A percentile compares a stretch with the other conserved stretches of the same genome.
These are phyloP conservation scores for Leccinum truebloodii DNA, from an alignment of 768 basidiomycete species.

Conservation along the genomic window DNA sequence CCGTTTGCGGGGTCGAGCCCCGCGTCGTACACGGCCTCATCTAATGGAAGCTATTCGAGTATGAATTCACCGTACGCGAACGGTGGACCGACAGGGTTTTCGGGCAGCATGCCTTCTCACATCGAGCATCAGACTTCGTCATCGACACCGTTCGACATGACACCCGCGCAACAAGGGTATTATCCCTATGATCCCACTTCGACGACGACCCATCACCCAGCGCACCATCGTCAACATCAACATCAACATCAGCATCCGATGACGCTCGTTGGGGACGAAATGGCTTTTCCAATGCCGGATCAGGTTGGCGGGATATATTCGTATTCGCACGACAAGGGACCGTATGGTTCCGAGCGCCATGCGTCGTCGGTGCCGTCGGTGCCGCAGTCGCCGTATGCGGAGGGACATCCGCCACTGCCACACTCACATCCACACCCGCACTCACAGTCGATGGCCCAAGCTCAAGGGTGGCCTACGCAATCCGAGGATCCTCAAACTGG, in stretches of 20 bases:
- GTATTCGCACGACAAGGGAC: conserved; percentile 25
- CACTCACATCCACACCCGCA: not conserved
- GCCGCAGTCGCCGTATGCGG: conserved; percentile 22
- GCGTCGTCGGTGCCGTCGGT: conserved; percentile 18
- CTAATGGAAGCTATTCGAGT: conserved; percentile 26
- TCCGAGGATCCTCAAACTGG: not conserved
- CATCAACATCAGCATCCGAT: conserved; percentile 12
- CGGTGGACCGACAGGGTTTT: conserved; percentile 15
- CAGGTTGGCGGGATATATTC: conserved; percentile 13
- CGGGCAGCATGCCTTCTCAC: conserved; percentile 14
- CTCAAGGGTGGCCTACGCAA: not conserved
- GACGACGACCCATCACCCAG: not conserved
- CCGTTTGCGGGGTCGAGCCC: conserved; percentile 25
- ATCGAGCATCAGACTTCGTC: conserved; percentile 16
- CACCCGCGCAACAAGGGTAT: conserved; percentile 19
- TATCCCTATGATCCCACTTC: conserved; percentile 25
- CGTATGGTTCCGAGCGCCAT: conserved; percentile 28
- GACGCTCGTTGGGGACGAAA: conserved; percentile 23
- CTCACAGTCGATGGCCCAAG: not conserved
- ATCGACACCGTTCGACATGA: conserved; percentile 21
- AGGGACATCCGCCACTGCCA: not conserved
- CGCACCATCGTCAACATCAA: not conserved
- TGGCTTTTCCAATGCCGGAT: conserved; percentile 21
- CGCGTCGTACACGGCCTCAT: conserved; percentile 23
- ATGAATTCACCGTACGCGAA: conserved; percentile 29